A percentile compares a stretch with the other conserved stretches of the same genome.
Conservation (phyloP, 768 basidiomycete genomes). For the Mycena sanguinolenta region DNA sequence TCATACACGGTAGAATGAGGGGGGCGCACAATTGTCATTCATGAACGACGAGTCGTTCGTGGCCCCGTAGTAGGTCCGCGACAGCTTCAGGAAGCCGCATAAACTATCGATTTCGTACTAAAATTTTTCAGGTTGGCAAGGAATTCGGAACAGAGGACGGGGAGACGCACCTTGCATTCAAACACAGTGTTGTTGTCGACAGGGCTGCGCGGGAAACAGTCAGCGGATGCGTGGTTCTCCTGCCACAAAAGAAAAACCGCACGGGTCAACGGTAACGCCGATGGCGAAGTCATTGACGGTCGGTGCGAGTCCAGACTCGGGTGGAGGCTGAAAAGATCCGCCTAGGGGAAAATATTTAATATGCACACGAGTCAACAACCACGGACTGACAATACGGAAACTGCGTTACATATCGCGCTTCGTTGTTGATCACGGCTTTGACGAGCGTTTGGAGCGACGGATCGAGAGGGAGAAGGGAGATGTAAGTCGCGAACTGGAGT, state of each 20-base stretch:
- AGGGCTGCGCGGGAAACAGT: too few species aligned
- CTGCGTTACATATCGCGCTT: constrained; percentile 78
- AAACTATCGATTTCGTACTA: constrained; percentile 89
- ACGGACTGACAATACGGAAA: constrained; percentile 72
- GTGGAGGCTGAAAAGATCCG: constrained; percentile 85
- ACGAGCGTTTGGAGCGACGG: constrained; percentile 71
- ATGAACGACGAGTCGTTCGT: constrained; percentile 81
- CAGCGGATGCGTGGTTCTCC: too few species aligned
- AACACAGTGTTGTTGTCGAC: constrained; percentile 80
- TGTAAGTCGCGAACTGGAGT: constrained; percentile 87
- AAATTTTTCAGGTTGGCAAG: too few species aligned
- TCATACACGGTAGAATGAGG: too few species aligned
- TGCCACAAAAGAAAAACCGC: constrained; percentile 40
- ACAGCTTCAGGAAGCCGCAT: constrained; percentile 84
- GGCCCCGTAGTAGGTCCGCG: constrained; percentile 77
- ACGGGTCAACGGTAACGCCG: constrained; percentile 82
- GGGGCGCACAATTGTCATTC: constrained; percentile 75
- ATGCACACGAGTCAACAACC: neutral
- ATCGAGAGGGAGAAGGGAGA: constrained; percentile 70
- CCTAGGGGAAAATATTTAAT: too few species aligned
- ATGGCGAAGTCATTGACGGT: constrained; percentile 79
- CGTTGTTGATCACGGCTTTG: constrained; percentile 85
- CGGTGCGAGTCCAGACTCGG: constrained; percentile 76
- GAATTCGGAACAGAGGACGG: too few species aligned
- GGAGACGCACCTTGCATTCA: constrained; percentile 70